These are phyloP conservation scores for Fusarium coffeatum DNA, from an alignment of 2,329 filamentous ascomycete genomes.

Conservation along the genomic window DNA sequence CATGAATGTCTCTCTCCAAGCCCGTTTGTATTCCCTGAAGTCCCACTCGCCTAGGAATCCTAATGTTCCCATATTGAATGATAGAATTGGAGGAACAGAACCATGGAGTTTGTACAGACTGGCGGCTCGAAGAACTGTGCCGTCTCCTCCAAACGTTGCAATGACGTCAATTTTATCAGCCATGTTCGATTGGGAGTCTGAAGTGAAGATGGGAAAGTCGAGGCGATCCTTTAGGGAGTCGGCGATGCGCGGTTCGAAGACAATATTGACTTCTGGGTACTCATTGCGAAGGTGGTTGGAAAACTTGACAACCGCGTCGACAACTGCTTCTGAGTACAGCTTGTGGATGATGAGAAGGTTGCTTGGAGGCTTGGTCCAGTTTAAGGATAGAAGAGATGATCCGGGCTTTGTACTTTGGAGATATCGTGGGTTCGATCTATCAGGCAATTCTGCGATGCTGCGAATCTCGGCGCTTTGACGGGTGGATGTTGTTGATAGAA, in stretches of 20 bases:
- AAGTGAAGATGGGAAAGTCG: conserved; percentile 77
- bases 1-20: conserved; percentile 94
- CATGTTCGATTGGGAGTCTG: conserved; percentile 64
- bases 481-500: conserved; percentile 62
- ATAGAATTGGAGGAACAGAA: conserved; percentile 88
- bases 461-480: conserved; percentile 51
- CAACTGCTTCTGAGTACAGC: conserved; percentile 65
- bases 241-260: conserved; percentile 84
- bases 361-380: conserved; percentile 65
- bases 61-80: conserved; percentile 96
- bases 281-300: conserved; percentile 80
- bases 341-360: conserved; percentile 71
- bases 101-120: conserved; percentile 78
- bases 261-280: conserved; percentile 83
- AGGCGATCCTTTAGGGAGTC: conserved; percentile 76
- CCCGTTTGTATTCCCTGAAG: conserved; percentile 90
- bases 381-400: conserved; percentile 66
- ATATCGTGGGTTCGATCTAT: conserved; percentile 52
- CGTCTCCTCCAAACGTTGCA: conserved; percentile 89
- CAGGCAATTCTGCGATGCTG: conserved; percentile 51
- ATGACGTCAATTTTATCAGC: conserved; percentile 88
- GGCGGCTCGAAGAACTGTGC: conserved; percentile 53
- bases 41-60: conserved; percentile 98
- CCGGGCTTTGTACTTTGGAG: conserved; percentile 57
- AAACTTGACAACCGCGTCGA: conserved; percentile 64